Percentiles rank a stretch among this genome's conserved stretches.
phyloP scores from a whole-genome alignment of 2,329 filamentous ascomycete species.

The Arthrobotrys megalospora region DNA sequence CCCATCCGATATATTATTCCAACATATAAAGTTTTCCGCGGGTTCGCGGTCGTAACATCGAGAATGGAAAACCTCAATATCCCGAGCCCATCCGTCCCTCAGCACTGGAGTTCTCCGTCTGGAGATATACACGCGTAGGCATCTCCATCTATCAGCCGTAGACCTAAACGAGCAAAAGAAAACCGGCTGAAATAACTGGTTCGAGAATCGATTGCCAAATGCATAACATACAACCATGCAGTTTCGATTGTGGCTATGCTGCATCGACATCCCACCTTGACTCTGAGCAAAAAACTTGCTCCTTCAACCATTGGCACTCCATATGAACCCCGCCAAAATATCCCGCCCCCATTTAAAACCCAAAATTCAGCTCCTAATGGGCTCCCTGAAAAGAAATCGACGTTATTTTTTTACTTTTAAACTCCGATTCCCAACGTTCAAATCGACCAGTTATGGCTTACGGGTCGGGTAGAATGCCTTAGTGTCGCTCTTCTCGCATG shows the following conservation, averaged over 20 bases:
- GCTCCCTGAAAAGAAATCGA: conserved; percentile 29
- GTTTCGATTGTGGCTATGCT: conserved; percentile 57
- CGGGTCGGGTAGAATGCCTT: conserved; percentile 53
- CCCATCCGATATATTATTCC: conserved; percentile 9
- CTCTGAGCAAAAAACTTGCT: conserved; percentile 19
- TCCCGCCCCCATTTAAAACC: neutral
- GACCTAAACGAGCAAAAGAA: conserved; percentile 22
- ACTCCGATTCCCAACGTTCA: conserved; percentile 47
- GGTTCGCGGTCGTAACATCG: conserved; percentile 12
- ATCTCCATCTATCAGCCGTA: conserved; percentile 12
- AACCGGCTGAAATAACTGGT: conserved; percentile 29
- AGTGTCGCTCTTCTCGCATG: conserved; percentile 10
- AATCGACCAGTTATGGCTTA: conserved; percentile 18
- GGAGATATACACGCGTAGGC: conserved; percentile 1
- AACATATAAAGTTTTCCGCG: conserved; percentile 23
- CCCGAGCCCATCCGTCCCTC: conserved; percentile 11
- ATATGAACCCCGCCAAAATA: conserved; percentile 22
- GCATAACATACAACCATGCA: conserved; percentile 46
- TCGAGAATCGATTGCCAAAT: conserved; percentile 29
- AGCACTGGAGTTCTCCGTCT: conserved; percentile 6
- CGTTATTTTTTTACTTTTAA: conserved; percentile 43
- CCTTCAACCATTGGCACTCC: conserved; percentile 14
- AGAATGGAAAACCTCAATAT: neutral
- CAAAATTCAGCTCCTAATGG: conserved; percentile 8
- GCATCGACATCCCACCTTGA: conserved; percentile 49